These are phyloP conservation scores for Tetrastigma voinierianum DNA, from an alignment of 164 flowering plant species.

Conservation along the genomic window DNA sequence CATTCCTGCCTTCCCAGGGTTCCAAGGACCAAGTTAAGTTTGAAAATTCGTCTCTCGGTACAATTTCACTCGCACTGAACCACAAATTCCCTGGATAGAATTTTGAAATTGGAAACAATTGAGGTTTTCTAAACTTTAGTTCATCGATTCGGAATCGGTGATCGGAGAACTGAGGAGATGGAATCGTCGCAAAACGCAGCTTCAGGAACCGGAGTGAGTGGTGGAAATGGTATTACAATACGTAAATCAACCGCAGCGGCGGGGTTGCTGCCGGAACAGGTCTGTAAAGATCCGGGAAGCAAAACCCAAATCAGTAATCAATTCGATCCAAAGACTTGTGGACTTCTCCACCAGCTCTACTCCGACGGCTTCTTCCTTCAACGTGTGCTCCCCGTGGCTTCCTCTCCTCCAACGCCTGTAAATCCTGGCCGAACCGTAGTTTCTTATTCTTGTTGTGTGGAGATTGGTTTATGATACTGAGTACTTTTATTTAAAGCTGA, in stretches of 20 bases:
- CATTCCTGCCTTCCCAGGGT: too few species aligned
- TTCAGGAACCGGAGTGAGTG: conserved; percentile 16
- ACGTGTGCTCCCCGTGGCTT: conserved; percentile 73
- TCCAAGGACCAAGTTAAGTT: too few species aligned
- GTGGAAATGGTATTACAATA: conserved; percentile 27
- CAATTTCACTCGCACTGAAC: too few species aligned
- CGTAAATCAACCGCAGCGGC: conserved; percentile 6
- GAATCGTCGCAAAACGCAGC: conserved; percentile 16
- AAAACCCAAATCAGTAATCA: conserved; percentile 68
- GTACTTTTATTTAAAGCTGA: not conserved
- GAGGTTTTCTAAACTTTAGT: too few species aligned
- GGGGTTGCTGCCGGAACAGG: conserved; percentile 4
- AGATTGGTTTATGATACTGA: not conserved
- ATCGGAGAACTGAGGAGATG: conserved; percentile 9
- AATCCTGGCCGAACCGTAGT: not conserved
- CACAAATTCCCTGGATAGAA: too few species aligned
- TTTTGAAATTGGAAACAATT: too few species aligned
- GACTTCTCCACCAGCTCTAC: conserved; percentile 83
- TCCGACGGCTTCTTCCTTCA: conserved; percentile 92
- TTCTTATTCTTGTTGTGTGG: not conserved
- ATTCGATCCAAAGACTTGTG: conserved; percentile 82
- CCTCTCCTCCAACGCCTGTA: conserved; percentile 92
- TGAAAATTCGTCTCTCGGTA: too few species aligned
- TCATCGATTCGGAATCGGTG: too few species aligned
- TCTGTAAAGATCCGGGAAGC: conserved; percentile 68